These are phyloP conservation scores for Tolypocladium cylindrosporum DNA, from an alignment of 2,329 filamentous ascomycete genomes.

Conservation along the genomic window DNA sequence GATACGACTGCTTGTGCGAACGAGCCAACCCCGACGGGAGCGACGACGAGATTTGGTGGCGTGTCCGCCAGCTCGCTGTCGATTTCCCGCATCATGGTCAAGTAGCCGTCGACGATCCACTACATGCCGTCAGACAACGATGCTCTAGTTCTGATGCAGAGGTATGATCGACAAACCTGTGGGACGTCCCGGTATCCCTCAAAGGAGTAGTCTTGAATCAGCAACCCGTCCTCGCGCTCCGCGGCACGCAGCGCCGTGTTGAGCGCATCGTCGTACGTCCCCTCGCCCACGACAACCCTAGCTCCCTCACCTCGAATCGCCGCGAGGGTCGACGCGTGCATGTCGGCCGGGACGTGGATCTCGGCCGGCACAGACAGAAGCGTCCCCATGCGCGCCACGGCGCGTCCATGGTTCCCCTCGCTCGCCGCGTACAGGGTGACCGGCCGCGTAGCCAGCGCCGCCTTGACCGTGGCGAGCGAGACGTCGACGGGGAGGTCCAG, in stretches of 20 bases:
- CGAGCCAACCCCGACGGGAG: slow-evolving; percentile 63
- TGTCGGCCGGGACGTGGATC: slow-evolving; percentile 53
- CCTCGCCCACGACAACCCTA: slow-evolving; percentile 41
- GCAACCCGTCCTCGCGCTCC: slow-evolving; percentile 30
- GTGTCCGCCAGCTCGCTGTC: slow-evolving; percentile 44
- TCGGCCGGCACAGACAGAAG: slow-evolving; percentile 43
- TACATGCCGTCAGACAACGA: slow-evolving; percentile 11
- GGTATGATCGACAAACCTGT: slow-evolving; percentile 23
- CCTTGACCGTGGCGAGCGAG: slow-evolving; percentile 31
- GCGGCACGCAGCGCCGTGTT: slow-evolving; percentile 33
- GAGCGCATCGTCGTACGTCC: slow-evolving; percentile 57
- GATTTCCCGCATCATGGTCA: slow-evolving; percentile 59
- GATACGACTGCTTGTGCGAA: slow-evolving; percentile 59
- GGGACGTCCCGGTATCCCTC: slow-evolving; percentile 58
- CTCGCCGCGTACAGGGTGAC: slow-evolving; percentile 53
- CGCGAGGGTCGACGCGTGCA: slow-evolving; percentile 41
- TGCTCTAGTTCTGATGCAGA: too few relatives aligned
- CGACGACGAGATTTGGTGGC: slow-evolving; percentile 39
- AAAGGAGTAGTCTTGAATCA: slow-evolving; percentile 62
- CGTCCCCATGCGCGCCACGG: slow-evolving; percentile 57
- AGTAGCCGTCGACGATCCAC: slow-evolving; percentile 73
- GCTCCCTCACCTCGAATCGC: slow-evolving; percentile 55
- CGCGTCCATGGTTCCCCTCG: slow-evolving; percentile 69
- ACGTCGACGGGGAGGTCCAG: slow-evolving; percentile 32
- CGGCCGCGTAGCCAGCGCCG: slow-evolving; percentile 13